Base-by-base conservation (phyloP, 306 rosid genomes). In the Casuarina equisetifolia region DNA sequence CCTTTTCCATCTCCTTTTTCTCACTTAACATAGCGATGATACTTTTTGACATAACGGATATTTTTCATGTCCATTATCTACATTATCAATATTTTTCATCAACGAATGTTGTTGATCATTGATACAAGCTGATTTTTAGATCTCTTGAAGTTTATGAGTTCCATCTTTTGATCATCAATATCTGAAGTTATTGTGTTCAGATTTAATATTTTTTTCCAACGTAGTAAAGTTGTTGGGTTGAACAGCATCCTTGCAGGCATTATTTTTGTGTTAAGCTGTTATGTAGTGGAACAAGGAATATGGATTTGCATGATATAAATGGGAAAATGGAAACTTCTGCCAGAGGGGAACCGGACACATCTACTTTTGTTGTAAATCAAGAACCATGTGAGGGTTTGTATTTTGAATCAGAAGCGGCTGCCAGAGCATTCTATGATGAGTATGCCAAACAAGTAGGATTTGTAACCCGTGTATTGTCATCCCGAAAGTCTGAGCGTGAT, bases 401-500 rank as follows among this genome's bases (percentile, higher is more conserved):
- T 39, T 69, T 81, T 32, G 73, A 79, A 42, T 77, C 75, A 70
- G 78, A 73, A 75, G 70, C 55, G 70, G 76, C 78, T 78, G 86
- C 80, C 19, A 78, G 82, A 74, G 80, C 45, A 9, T 82, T 78
- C 77, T 82, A 78, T 70, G 80, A 74, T 74, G 76, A 62, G 52
- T 82, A 78, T 25, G 86, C 86, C 70, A 69, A 73, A 55, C 63
- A 44, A 9, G 61, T 12, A 70, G 86, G 86, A 78, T 82, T 82
- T 69, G 19, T 48, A 69, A 78, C 86, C 62, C 83, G 83, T 74
- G 78, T 82, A 51, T 45, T 78, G 32, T 82, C 86, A 61, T 82
- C 86, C 12, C 77, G 86, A 35, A 82, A 82, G 80, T 82, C 86
- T 74, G 86, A 82, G 74, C 78, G 70, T 55, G 80, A 82, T 69